Base-by-base conservation (phyloP, 1,139 yeast species). In the Candida sanyaensis region DNA sequence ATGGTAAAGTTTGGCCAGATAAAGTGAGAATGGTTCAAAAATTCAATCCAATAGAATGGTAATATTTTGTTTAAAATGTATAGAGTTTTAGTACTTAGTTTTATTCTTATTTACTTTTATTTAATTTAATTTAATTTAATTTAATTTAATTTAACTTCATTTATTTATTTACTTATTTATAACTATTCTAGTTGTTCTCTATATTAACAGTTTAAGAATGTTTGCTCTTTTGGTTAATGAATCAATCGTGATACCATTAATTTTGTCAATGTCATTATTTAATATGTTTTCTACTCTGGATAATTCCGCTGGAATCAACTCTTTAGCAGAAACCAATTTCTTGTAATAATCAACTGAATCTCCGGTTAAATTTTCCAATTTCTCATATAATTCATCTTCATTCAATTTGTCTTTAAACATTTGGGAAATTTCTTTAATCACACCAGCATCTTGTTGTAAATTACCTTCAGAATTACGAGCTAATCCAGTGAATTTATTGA, bases 1-100 rank as follows among this genome's bases (percentile, higher is more conserved):
- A 80, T 31, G 92, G 90, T 1, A 80, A 78, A 52, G 89, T 88
- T 5, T 86, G 88, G 78, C 88, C 93, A 0, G 84, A 84, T 11
- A 68, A 82, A 49, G 77, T 86, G n/a, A 72, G 96, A 55, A 73
- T 81, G 33, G 84, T 81, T 9, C 84, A 82, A 55, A 80, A 75
- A 59, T 76, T 72, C 50, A 69, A 71, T 47, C 73, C 80, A 0
- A 68, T 83, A 7, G 77, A 71, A 29, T 85, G 91, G 90, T 84
- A 44, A 32, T 27, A 17, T 2, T 12, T 5, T 32, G 28, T 26
- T 6, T 8, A 8, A 6, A 26, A 26, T 26, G 28, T 10, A n/a
- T 28, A 26, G 7, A 30, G 12, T 17, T 41, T 17, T 17, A 17
- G 21, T 17, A 17, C 21, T 17, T 17, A 17, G 3, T 17, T 17